Evolutionary conservation across 805 yeast genomes (phyloP).

Genomic region (Blastobotrys mokoenaii): DNA sequence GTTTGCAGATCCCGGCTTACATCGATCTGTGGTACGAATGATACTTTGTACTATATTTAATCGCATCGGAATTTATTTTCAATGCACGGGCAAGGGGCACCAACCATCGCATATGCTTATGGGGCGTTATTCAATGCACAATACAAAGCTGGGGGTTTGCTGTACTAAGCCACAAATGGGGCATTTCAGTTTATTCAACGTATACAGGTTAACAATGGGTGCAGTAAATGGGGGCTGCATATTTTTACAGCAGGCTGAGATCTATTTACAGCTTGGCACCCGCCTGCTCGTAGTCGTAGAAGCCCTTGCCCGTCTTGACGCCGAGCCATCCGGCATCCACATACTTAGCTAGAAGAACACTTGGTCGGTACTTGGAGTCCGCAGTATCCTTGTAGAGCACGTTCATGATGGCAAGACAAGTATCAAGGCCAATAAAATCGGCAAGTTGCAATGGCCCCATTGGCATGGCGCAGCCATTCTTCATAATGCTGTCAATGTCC

Average conservation of each 20-base stretch:
- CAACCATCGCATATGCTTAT: too few species aligned
- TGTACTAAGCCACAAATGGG: too few species aligned
- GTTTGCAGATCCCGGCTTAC: too few species aligned
- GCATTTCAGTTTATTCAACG: too few species aligned
- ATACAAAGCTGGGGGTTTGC: too few species aligned
- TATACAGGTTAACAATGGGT: too few species aligned
- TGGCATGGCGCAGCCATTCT: conserved; percentile 40
- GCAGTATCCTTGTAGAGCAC: conserved; percentile 33
- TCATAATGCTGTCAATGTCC: conserved; percentile 37
- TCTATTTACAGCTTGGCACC: conserved; percentile 4
- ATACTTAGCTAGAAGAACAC: conserved; percentile 29
- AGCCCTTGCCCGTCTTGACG: conserved; percentile 33
- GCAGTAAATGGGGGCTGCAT: too few species aligned
- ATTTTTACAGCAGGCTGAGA: background rate
- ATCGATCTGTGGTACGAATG: too few species aligned
- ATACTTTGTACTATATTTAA: too few species aligned
- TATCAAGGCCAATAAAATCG: conserved; percentile 37
- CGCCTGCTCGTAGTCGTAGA: conserved; percentile 30
- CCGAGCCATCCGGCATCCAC: conserved; percentile 39
- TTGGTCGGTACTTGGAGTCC: conserved; percentile 36
- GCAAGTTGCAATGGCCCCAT: conserved; percentile 38
- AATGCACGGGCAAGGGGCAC: too few species aligned
- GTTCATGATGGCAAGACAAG: conserved; percentile 35
- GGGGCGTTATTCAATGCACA: too few species aligned
- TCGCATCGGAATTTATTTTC: too few species aligned